Evolutionary conservation across 2,329 filamentous ascomycete genomes (phyloP), one percentile per base, ranked within the genome.

Genomic region (Paracamarosporium sp.): DNA sequence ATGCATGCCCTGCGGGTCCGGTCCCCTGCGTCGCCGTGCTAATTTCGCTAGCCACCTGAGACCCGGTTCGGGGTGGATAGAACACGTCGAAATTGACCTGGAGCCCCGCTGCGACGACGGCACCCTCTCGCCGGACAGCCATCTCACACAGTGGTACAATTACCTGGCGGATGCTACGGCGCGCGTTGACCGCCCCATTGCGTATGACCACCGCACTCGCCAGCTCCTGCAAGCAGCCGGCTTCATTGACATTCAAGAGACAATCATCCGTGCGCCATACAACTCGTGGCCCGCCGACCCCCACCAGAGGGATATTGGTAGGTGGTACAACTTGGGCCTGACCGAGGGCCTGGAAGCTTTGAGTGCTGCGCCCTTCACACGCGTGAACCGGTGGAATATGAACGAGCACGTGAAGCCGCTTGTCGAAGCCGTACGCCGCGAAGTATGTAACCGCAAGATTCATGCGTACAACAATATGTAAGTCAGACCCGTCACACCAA

Each of bases 11-110:
- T 50, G 46, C 40, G 33, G 31, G 11, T 36, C 36, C 25, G 33
- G 31, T 13, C 38, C 36, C 25, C 22, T 41, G 40, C 35, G 33
- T 12, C 30, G 36, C 53, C 33, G 38, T 52, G 60, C 71, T 76
- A 69, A 75, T 52, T 9, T 31, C 13, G n/a, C 47, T 62, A 92
- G 90, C 52, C 91, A 96, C 71, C 82, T 97, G 25, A 88, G 87
- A 66, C 92, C 92, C 1, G 88, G 89, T 1, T 83, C 81, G 38
- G 94, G 93, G 53, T 85, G 84, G 71, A 83, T 97, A 54, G 93
- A 98, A 76, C 92, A 96, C 65, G 86, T 96, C 46, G 94, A 98
- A 74, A 90, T 98, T 53, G 92, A 98, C 76, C 91, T 91, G 76
- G 81, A 85, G 46, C 92, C 92, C 17, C 86, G 86, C 50, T 90